Base-by-base conservation (phyloP, 768 basidiomycete species). In the Boletus reticulatus region DNA sequence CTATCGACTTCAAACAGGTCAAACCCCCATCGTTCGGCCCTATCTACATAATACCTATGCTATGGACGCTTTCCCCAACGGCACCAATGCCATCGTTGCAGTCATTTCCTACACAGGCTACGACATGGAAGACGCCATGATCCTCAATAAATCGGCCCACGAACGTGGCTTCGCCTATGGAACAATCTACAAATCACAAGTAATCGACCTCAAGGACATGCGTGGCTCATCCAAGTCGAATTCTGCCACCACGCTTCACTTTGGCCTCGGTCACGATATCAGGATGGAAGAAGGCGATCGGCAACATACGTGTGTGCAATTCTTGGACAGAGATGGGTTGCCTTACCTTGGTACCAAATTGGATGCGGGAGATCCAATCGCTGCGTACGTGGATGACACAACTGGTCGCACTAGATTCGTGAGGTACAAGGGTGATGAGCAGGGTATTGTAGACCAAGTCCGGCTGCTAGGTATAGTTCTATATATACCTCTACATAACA, bases 111-210 rank as follows among this genome's bases (percentile, higher is more conserved):
- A 99, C 69, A 99, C 97, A 4, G 97, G 97, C 4, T 99, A 99
- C 73, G 97, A 99, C 72, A 99, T 99, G 97, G 97, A 99, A 75
- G 97, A 99, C 65, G 97, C 97, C 62, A 99, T 99, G 97, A 99
- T 99, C 62, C 76, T 99, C 49, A 99, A 99, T 73, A 99, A 99
- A 75, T 98, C 95, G 1, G 89, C 94, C 4, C 94, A 99, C 68
- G 97, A 99, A 74, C 88, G 97, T 32, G 97, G 97, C 0, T 99
- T 99, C 69, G 94, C 81, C 1, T 96, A 98, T 68, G 97, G 97
- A 27, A 92, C 94, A 1, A 84, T 99, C 32, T 98, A 98, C 80
- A 98, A 98, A 72, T 87, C 92, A 5, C 86, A 94, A 67, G 89
- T 90, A 39, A 78, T 98, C 54, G 96, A 98, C 72, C 80, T 99